Conservation (phyloP, 805 yeast genomes). For the Candida golubevii region DNA sequence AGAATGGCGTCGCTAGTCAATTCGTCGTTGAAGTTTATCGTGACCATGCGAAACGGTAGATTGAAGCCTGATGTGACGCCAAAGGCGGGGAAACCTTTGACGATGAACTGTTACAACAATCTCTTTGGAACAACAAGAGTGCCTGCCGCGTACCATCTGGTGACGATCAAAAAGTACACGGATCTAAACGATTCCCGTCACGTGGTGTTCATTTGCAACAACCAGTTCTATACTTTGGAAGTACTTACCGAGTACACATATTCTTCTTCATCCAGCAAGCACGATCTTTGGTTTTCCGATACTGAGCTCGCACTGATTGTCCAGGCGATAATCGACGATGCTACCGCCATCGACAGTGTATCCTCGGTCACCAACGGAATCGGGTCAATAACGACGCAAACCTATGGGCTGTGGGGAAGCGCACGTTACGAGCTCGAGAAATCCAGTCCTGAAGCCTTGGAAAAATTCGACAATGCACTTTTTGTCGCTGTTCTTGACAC, state of each 20-base stretch:
- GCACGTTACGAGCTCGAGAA: slow-evolving; percentile 40
- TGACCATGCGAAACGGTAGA: slow-evolving; percentile 50
- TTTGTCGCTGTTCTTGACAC: slow-evolving; percentile 50
- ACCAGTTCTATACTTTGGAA: slow-evolving; percentile 48
- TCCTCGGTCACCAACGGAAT: slow-evolving; percentile 43
- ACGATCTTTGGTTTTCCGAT: slow-evolving; percentile 50
- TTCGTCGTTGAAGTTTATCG: slow-evolving; percentile 62
- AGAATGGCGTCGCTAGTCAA: slow-evolving; percentile 64
- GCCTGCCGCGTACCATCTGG: slow-evolving; percentile 31
- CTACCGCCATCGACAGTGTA: slow-evolving; percentile 30
- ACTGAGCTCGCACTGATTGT: slow-evolving; percentile 45
- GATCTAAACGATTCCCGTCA: slow-evolving; percentile 40
- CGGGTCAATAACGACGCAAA: slow-evolving; percentile 54
- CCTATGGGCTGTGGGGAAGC: slow-evolving; percentile 44
- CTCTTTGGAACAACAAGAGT: slow-evolving; percentile 66
- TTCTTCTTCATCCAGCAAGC: slow-evolving; percentile 12
- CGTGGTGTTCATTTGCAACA: slow-evolving; percentile 46
- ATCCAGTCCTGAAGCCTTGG: slow-evolving; percentile 34
- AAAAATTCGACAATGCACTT: slow-evolving; percentile 44
- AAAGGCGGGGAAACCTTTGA: slow-evolving; percentile 45
- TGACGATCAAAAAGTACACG: slow-evolving; percentile 33
- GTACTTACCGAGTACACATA: slow-evolving; percentile 36
- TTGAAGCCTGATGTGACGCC: slow-evolving; percentile 59
- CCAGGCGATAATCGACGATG: slow-evolving; percentile 39
- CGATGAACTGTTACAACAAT: slow-evolving; percentile 66